Base-by-base conservation (phyloP, 371 early-diverging fungal genomes). In the Syncephalastrum monosporum region DNA sequence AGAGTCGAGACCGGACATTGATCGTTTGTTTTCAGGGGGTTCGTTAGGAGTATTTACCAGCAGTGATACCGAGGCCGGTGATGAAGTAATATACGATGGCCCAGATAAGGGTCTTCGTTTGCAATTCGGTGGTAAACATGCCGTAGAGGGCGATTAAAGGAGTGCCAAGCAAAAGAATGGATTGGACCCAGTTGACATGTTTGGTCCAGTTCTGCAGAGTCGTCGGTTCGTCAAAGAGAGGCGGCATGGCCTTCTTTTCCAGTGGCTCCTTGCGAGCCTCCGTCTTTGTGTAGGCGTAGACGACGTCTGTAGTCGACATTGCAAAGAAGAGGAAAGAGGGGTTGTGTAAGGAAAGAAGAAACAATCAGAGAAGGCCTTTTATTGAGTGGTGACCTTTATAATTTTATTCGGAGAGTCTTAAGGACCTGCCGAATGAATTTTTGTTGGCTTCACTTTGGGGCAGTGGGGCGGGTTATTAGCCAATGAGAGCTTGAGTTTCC, bases 61-160 rank as follows among this genome's bases (percentile, higher is more conserved):
- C 95, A 38, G 97, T 97, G 74, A 97, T 94, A 46, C 95, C 95
- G 50, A 96, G 78, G 14, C 91, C 96, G 14, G 95, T 91, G 60
- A 88, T 61, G 60, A 84, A 85, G 72, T 94, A 95, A 72, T 88
- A 95, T 15, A 85, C 45, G 41, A 91, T 59, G 25, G 89, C 55
- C 84, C 87, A 94, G 53, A 89, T 71, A 51, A 88, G 61, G 1
- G 96, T 96, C 72, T 90, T 84, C 17, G 55, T 53, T 50, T 64
- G 70, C 47, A 94, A 61, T 57, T 82, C 76, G 24, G 88, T 89
- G 19, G 87, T 90, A 23, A 87, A 64, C 29, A 87, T 44, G 55
- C 94, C 95, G 65, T 93, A 93, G 44, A 94, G 59, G 23, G 88
- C 91, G 57, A 94, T 75, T 42, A 92, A 42, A 14, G 97, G 97